Evolutionary conservation across 371 early-diverging fungal genomes (phyloP), one percentile per base, ranked within the genome.

Genomic region (Capillidium rhysosporum): DNA sequence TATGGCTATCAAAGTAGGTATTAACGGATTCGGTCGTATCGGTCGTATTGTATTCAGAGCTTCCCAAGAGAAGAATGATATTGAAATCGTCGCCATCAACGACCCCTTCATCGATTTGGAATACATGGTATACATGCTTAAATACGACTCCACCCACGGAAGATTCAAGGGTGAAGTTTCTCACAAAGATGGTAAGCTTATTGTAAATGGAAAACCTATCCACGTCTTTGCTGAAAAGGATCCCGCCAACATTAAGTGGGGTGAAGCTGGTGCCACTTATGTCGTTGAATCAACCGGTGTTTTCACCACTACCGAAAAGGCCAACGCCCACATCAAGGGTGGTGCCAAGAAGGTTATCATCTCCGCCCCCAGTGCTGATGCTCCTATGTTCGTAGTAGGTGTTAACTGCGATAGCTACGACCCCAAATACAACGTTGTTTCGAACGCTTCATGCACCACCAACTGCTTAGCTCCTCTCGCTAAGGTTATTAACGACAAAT

Each of bases 361-460:
- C 73, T 89, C 94, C 54, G 98, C 98, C 45, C 99, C 99, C 55
- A 92, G 93, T 57, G 73, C 73, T 41, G 84, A 86, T 65, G 84
- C 84, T 9, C 86, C 86, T 56, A 86, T 86, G 86, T 86, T 80
- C 59, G 83, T 84, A 54, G 72, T 72, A 63, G 89, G 92, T 69
- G 98, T 99, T 73, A 99, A 99, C 82, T 73, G 85, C 53, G 84
- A 86, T 34, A 71, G 79, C 60, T 97, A 96, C 81, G 73, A 84
- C 57, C 69, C 82, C 53, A 75, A 74, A 57, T 77, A 85, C 68
- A 72, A 78, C 48, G 77, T 98, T 62, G 77, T 99, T 58, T 92
- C 94, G 59, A 99, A 98, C 76, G 99, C 99, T 48, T 95, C 96
- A 48, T 99, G 99, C 86, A 99, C 99, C 60, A 99, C 99, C 67